Base-by-base conservation (phyloP, 2,329 filamentous ascomycete species). In the Volutella citrinella region DNA sequence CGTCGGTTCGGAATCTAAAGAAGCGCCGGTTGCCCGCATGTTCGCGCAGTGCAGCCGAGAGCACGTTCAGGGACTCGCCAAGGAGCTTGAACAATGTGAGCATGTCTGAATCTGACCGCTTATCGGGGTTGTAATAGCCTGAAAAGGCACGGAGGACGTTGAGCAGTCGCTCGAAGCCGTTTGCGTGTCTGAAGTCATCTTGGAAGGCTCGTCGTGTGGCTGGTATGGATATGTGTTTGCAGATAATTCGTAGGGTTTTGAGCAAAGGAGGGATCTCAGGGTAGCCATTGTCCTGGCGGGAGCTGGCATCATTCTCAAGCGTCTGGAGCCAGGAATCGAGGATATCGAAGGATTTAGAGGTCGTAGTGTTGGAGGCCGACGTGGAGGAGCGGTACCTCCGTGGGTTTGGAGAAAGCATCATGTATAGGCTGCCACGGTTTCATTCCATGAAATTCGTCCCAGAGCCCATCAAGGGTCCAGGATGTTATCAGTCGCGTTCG, bases 11-110 rank as follows among this genome's bases (percentile, higher is more conserved):
- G 47, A 80, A 82, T 38, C 80, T 77, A 58, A 97, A 97, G 66
- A 91, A 96, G 49, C 86, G 79, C 53, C 83, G 78, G 63, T 97
- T 98, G 14, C 90, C 91, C 28, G 83, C 74, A 60, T 97, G 89
- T 27, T 80, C 80, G 34, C 80, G 77, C 46, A 98, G 74, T 11
- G 81, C 80, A 29, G 84, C 82, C 2, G 85, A 82, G 18, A 97
- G 65, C 11, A 93, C 78, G 19, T 79, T 79, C 23, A 93, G 68
- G n/a, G 84, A 74, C 8, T 74, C 74, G 52, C 88, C 78, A 13
- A 95, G 67, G 13, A 91, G 67, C 40, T 77, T 73, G 52, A 88
- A 85, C 37, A 87, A 68, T 27, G 72, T 70, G 36, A 70, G 65
- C 57, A 82, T 85, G 40, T 87, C 80, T 27, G 77, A 65, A 23